Evolutionary conservation across 148 eudicot species (phyloP).

Genomic region (Simmondsia chinensis): DNA sequence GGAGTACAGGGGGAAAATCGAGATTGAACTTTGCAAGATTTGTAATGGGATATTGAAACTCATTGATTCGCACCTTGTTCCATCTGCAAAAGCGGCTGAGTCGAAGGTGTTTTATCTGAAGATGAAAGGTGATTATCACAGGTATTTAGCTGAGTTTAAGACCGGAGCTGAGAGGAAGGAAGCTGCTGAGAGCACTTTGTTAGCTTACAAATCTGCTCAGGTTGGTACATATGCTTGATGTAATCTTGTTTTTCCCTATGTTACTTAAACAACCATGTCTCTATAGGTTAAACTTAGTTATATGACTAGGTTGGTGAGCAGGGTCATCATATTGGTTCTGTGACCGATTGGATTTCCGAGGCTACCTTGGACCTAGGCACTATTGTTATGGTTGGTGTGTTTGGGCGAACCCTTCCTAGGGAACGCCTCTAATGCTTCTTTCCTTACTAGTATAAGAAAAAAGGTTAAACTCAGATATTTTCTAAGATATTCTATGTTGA

Average conservation of each 20-base stretch:
- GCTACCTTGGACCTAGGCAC: too few species aligned
- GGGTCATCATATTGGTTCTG: too few species aligned
- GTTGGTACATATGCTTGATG: slow-evolving; percentile 1
- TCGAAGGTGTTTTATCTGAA: slow-evolving; percentile 35
- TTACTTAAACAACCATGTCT: too few species aligned
- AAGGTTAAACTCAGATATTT: too few species aligned
- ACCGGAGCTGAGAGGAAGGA: slow-evolving; percentile 26
- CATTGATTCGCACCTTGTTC: slow-evolving; percentile 27
- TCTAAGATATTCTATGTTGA: too few species aligned
- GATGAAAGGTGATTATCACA: slow-evolving; percentile 31
- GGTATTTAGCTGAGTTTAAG: slow-evolving; percentile 30
- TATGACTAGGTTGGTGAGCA: neutral
- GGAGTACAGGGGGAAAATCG: slow-evolving; percentile 25
- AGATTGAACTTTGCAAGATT: slow-evolving; percentile 23
- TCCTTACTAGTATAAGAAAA: too few species aligned
- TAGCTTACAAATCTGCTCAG: slow-evolving; percentile 36
- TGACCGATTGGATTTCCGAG: too few species aligned
- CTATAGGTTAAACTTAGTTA: too few species aligned
- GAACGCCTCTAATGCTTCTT: too few species aligned
- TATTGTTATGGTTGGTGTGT: too few species aligned
- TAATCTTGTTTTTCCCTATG: neutral
- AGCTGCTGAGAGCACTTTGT: slow-evolving; percentile 24
- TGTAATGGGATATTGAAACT: slow-evolving; percentile 30
- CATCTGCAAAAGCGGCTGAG: slow-evolving; percentile 19
- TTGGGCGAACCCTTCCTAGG: too few species aligned